Evolutionary conservation across 768 basidiomycete species (phyloP).

Genomic region (Trichaptum fuscoviolaceum): DNA sequence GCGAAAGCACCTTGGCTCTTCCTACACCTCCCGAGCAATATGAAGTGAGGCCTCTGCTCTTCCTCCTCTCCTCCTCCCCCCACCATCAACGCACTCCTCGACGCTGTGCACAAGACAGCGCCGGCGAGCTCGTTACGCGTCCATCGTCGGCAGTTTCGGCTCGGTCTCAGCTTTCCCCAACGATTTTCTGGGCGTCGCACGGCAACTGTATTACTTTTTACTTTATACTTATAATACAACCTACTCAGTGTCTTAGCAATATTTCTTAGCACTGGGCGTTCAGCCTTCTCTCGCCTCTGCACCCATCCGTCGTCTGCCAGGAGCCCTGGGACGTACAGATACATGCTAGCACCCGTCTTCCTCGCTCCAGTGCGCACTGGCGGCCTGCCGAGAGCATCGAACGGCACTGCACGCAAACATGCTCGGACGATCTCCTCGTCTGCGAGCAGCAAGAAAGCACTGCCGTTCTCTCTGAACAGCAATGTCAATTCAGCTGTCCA

Average conservation of each 20-base stretch:
- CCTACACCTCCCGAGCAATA: neutral
- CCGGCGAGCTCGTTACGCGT: neutral
- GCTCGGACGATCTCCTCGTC: slow-evolving; percentile 7
- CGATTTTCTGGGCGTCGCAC: neutral
- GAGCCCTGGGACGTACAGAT: too few relatives aligned
- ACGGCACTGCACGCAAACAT: neutral
- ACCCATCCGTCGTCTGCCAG: neutral
- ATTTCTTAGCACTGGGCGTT: neutral
- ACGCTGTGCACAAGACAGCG: neutral
- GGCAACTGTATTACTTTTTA: too few relatives aligned
- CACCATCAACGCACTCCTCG: neutral
- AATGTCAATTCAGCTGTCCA: slow-evolving; percentile 3
- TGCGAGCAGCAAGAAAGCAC: slow-evolving; percentile 4
- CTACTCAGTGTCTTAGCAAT: neutral
- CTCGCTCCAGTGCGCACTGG: neutral
- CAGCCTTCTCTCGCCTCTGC: too few relatives aligned
- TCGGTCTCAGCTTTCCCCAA: neutral
- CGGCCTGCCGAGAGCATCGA: neutral
- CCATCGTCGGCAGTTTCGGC: neutral
- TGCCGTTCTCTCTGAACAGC: slow-evolving; percentile 11
- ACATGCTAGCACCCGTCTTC: neutral
- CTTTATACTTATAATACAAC: too few relatives aligned
- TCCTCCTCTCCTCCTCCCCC: neutral
- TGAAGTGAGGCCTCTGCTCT: neutral
- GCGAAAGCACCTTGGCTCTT: neutral